Conservation (phyloP, 2,329 filamentous ascomycete genomes). For the Microdochium nivale region DNA sequence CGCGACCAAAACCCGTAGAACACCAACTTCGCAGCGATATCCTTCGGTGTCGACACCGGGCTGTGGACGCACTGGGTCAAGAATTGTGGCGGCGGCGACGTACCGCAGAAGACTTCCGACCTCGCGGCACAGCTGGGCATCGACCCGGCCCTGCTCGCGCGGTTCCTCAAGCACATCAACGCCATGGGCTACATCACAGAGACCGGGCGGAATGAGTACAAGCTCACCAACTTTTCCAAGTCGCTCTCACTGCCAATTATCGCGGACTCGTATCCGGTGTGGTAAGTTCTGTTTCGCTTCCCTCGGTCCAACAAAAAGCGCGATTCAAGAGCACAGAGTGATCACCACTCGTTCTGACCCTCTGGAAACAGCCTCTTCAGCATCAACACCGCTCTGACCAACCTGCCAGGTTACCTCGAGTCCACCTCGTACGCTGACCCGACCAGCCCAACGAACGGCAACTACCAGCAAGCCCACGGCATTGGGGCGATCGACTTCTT, state of each 20-base stretch:
- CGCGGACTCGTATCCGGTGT: constrained; percentile 14
- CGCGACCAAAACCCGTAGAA: neutral
- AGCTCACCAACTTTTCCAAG: constrained; percentile 20
- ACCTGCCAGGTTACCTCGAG: neutral
- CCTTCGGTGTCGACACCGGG: constrained; percentile 23
- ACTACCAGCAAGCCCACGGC: constrained; percentile 22
- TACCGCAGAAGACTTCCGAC: constrained; percentile 19
- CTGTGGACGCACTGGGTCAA: constrained; percentile 24
- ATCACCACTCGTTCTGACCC: neutral
- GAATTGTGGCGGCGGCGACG: constrained; percentile 14
- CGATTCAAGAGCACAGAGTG: too few species aligned
- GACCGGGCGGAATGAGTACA: constrained; percentile 20
- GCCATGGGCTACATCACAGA: constrained; percentile 24
- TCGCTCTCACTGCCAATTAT: constrained; percentile 14
- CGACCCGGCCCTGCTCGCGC: constrained; percentile 12
- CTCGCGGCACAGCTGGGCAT: constrained; percentile 18
- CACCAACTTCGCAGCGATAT: neutral
- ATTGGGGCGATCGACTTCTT: constrained; percentile 24
- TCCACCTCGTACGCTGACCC: constrained; percentile 11
- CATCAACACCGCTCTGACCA: neutral
- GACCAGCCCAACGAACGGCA: constrained; percentile 16
- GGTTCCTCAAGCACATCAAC: constrained; percentile 23
- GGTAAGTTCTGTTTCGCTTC: constrained; percentile 14
- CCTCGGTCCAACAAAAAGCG: too few species aligned
- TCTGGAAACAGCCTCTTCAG: neutral